These are phyloP conservation scores for Sodiomyces alkalinus DNA, from an alignment of 2,329 filamentous ascomycete species.

Conservation along the genomic window DNA sequence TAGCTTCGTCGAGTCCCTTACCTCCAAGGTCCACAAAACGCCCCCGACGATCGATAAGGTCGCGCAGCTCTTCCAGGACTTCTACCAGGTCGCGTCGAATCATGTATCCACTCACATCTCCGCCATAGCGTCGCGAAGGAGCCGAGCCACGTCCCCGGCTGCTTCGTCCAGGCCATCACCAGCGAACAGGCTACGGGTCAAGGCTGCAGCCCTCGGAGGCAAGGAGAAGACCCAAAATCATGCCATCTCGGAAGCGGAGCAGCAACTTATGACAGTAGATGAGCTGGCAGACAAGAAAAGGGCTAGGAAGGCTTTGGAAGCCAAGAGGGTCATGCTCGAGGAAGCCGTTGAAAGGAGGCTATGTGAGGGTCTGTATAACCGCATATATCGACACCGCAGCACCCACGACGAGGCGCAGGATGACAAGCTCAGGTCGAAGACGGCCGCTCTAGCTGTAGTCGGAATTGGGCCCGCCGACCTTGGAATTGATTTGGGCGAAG, in stretches of 20 bases:
- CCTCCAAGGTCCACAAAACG: constrained; percentile 69
- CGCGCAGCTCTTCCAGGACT: constrained; percentile 83
- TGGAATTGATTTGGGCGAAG: constrained; percentile 55
- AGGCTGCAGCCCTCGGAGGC: constrained; percentile 36
- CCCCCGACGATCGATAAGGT: constrained; percentile 74
- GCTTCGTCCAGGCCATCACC: constrained; percentile 40
- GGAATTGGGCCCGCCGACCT: constrained; percentile 81
- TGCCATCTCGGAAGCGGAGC: constrained; percentile 32
- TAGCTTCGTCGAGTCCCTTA: constrained; percentile 83
- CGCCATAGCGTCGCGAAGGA: constrained; percentile 59
- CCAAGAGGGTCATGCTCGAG: constrained; percentile 63
- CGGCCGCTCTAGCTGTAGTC: constrained; percentile 77
- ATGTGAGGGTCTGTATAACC: constrained; percentile 72
- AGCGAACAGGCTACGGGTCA: constrained; percentile 39
- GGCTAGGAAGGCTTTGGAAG: constrained; percentile 61
- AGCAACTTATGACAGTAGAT: constrained; percentile 81
- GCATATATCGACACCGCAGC: constrained; percentile 80
- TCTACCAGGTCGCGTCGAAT: constrained; percentile 66
- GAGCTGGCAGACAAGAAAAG: constrained; percentile 72
- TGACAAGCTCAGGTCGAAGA: constrained; percentile 87
- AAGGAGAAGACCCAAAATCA: constrained; percentile 32
- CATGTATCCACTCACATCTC: constrained; percentile 82
- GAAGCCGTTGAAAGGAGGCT: constrained; percentile 81
- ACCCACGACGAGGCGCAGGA: constrained; percentile 92
- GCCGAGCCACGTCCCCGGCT: constrained; percentile 46